These are phyloP conservation scores for Escallonia rubra DNA, from an alignment of 129 eudicot species.

Conservation along the genomic window DNA sequence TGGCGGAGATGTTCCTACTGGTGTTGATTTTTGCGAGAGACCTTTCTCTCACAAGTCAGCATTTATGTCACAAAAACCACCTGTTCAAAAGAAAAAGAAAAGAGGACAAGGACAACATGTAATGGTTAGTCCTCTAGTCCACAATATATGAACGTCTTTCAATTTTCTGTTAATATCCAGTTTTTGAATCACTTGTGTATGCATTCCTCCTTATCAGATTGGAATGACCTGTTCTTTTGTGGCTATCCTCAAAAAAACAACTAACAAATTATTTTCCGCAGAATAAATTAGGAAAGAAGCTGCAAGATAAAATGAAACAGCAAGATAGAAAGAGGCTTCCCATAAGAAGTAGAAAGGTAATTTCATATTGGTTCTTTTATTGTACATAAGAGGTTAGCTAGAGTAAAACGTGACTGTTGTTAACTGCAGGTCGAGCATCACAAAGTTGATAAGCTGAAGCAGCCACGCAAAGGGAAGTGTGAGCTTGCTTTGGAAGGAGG, in stretches of 20 bases:
- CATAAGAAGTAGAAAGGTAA: constrained; percentile 49
- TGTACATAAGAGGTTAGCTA: not conserved
- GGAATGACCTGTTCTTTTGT: not conserved
- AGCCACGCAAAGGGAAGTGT: constrained; percentile 47
- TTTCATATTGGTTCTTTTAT: not conserved
- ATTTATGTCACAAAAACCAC: constrained; percentile 23
- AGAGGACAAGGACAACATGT: constrained; percentile 29
- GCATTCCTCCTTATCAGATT: constrained; percentile 5
- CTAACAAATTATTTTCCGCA: constrained; percentile 21
- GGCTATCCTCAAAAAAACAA: not conserved
- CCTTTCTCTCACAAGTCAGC: constrained; percentile 21
- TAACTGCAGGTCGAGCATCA: constrained; percentile 43
- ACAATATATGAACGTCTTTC: not conserved
- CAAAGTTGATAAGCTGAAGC: constrained; percentile 37
- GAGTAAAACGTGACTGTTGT: constrained; percentile 6
- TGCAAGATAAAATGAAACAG: constrained; percentile 39
- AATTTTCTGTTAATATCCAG: not conserved
- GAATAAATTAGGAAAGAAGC: constrained; percentile 48
- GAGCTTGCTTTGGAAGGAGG: constrained; percentile 53
- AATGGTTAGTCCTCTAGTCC: constrained; percentile 35
- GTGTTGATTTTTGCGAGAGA: constrained; percentile 22
- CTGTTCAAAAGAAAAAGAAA: constrained; percentile 48
- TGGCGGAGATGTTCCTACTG: constrained; percentile 32
- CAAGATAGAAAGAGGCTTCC: constrained; percentile 55
- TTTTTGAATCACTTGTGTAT: constrained; percentile 9